Base-by-base conservation (phyloP, 1,284 basidiomycete species). In the Megacollybia platyphylla region DNA sequence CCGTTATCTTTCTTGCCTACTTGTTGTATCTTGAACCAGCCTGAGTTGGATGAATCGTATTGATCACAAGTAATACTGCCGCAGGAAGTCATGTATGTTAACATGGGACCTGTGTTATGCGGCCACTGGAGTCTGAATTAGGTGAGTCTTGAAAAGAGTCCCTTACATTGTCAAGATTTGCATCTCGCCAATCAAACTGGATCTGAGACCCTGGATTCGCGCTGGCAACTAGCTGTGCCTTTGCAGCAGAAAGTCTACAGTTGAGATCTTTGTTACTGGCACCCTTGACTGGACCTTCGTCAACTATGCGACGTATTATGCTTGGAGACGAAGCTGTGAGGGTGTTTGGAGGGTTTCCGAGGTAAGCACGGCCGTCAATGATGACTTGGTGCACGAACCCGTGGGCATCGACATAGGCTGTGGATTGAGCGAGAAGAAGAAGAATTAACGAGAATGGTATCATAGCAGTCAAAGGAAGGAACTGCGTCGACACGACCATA, bases 71-170 rank as follows among this genome's bases (percentile, higher is more conserved):
- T 61, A 0, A 63, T 62, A 20, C 59, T 55, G 2, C 71, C 73
- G 50, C 81, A 85, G 9, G 69, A 64, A 0, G 80, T 70, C 69
- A 87, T 69, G 55, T 87, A 87, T 30, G 76, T 79, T 59, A 85
- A 63, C 53, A 86, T 59, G 2, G 83, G 82, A 3, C 83, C 83
- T 8, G 64, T 76, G 36, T 29, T 28, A 44, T 37, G 44, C 41
- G 15, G 44, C 18, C 28, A 35, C 43, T 35, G 18, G 31, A 34
- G 31, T 34, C 11, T 34, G 15, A 34, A 15, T 31, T 11, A 11
- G 15, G 31, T 7, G 15, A 11, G 31, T 11, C 15, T 34, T 15
- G 31, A 34, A 15, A 7, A 34, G 6, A 34, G 3, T 34, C 15
- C 10, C 31, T 15, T 11, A 34, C 31, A 11, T 34, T 34, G 31